Percentiles rank a stretch among this genome's conserved stretches.
Evolutionary conservation across 768 basidiomycete species (phyloP).

Genomic region (Gymnopilus junonius): DNA sequence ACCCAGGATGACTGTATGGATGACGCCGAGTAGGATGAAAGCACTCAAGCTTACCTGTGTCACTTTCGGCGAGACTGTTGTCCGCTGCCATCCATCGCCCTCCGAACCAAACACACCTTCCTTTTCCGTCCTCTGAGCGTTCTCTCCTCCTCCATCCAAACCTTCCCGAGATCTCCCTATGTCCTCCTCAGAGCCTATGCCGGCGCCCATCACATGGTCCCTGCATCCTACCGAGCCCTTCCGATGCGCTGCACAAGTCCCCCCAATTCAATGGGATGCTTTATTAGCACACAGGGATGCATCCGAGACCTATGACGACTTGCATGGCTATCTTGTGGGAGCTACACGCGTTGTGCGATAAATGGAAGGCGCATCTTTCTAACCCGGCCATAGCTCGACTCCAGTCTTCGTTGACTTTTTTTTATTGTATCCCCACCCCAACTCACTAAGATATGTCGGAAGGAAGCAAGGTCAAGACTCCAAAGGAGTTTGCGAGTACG

Average conservation of each 20-base stretch:
- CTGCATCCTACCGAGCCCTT: not conserved
- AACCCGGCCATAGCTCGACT: not conserved
- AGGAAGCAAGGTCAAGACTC: conserved; percentile 81
- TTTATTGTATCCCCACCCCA: conserved; percentile 37
- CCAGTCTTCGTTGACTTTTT: not conserved
- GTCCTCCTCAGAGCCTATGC: not conserved
- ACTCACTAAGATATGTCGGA: conserved; percentile 79
- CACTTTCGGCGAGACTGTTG: not conserved
- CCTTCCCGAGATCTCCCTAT: not conserved
- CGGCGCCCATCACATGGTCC: not conserved
- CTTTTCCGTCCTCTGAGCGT: not conserved
- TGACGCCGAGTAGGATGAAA: not conserved
- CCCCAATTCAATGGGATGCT: not conserved
- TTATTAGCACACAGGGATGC: not conserved
- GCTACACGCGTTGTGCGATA: not conserved
- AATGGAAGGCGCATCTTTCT: not conserved
- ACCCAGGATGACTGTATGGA: not conserved
- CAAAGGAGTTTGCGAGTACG: conserved; percentile 88
- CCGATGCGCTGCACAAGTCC: not conserved
- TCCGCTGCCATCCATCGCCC: not conserved
- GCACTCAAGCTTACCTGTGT: not conserved
- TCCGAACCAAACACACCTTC: not conserved
- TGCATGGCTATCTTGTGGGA: not conserved
- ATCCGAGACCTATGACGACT: not conserved
- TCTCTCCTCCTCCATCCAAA: not conserved